These are phyloP conservation scores for Vigna hirtella DNA, from an alignment of 306 rosid species.

Conservation along the genomic window DNA sequence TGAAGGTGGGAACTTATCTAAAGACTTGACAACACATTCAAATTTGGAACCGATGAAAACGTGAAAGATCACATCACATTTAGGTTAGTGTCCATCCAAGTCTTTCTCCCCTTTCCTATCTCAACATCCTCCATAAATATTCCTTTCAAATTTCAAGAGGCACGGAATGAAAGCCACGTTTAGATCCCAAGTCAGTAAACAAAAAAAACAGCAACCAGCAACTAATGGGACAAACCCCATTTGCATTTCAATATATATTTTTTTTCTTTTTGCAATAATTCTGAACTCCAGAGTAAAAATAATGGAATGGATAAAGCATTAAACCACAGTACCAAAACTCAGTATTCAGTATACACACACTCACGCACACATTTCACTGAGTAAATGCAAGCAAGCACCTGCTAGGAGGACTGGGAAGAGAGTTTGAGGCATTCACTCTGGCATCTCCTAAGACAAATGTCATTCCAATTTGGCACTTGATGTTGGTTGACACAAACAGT, in stretches of 20 bases:
- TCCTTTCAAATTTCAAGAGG: constrained; percentile 9
- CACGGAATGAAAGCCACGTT: constrained; percentile 26
- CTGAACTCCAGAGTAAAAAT: constrained; percentile 21
- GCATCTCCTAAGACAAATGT: constrained; percentile 85
- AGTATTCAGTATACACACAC: constrained; percentile 5
- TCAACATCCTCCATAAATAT: constrained; percentile 25
- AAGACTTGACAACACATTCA: no score
- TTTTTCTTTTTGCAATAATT: not conserved
- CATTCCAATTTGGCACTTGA: constrained; percentile 95
- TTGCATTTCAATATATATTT: constrained; percentile 32
- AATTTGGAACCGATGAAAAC: no score
- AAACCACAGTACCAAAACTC: constrained; percentile 18
- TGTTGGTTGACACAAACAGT: constrained; percentile 94
- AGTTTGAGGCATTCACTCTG: constrained; percentile 95
- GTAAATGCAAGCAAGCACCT: constrained; percentile 15
- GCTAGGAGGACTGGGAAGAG: constrained; percentile 70
- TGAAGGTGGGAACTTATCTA: no score
- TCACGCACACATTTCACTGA: constrained; percentile 16
- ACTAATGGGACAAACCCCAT: constrained; percentile 14
- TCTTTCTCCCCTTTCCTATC: not conserved
- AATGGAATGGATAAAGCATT: constrained; percentile 29
- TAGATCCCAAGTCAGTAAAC: not conserved
- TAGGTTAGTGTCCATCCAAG: no score
- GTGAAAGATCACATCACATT: no score
- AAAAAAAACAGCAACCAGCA: not conserved